Evolutionary conservation across 2,329 filamentous ascomycete species (phyloP).

Genomic region (Xylogone sp.): DNA sequence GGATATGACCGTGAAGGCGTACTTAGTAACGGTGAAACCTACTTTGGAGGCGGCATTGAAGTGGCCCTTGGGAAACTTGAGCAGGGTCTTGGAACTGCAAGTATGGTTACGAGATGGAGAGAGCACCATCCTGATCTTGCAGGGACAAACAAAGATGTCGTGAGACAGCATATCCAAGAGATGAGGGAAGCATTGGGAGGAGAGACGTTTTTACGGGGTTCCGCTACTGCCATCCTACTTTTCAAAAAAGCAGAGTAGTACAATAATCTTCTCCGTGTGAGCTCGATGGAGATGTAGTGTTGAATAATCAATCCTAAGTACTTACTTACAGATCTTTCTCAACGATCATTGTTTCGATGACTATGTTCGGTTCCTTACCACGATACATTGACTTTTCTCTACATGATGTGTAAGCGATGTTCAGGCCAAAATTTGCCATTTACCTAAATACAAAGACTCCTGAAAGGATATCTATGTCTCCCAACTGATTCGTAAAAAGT

Average conservation of each 20-base stretch:
- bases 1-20: constrained; percentile 33
- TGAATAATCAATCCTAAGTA: neutral
- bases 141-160: constrained; percentile 33
- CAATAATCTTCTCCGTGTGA: no score
- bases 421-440: no score
- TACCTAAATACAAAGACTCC: neutral
- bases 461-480: no score
- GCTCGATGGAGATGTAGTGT: no score
- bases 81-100: constrained; percentile 28
- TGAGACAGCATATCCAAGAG: constrained; percentile 17
- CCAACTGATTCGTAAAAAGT: no score
- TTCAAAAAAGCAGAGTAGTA: constrained; percentile 14
- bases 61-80: constrained; percentile 11
- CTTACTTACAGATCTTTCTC: neutral
- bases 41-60: constrained; percentile 20
- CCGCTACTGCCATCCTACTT: constrained; percentile 12
- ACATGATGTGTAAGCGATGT: no score
- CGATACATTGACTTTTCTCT: no score
- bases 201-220: constrained; percentile 8
- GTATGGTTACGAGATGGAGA: constrained; percentile 36
- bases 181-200: constrained; percentile 11
- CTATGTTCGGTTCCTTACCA: no score
- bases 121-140: constrained; percentile 30
- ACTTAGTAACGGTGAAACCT: constrained; percentile 19
- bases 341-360: no score